A percentile compares a stretch with the other conserved stretches of the same genome.
These are phyloP conservation scores for Fremontodendron californicum DNA, from an alignment of 345 rosid species.

Conservation along the genomic window DNA sequence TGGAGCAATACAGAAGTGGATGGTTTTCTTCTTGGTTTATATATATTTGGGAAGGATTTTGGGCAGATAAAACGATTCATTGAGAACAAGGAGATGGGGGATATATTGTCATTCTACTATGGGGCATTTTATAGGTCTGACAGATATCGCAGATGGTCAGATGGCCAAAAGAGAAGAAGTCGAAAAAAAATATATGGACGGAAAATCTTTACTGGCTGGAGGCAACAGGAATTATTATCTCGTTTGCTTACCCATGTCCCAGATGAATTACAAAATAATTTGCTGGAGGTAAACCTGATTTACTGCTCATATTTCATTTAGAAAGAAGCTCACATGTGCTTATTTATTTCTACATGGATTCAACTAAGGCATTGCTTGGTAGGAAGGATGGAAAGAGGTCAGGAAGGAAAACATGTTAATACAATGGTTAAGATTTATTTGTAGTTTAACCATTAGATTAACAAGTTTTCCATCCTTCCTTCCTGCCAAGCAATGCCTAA, in stretches of 20 bases:
- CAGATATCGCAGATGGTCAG: conserved; percentile 50
- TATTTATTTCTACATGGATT: neutral
- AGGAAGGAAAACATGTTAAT: too few species aligned
- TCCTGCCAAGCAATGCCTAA: too few species aligned
- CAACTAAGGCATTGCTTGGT: too few species aligned
- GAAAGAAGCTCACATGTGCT: neutral
- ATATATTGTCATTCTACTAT: conserved; percentile 61
- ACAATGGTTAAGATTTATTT: too few species aligned
- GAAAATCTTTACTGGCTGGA: conserved; percentile 67
- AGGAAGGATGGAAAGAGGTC: too few species aligned
- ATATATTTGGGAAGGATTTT: conserved; percentile 66
- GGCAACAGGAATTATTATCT: conserved; percentile 59
- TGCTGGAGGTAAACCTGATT: conserved; percentile 36
- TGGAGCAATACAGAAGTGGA: conserved; percentile 47
- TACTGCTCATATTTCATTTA: conserved; percentile 1
- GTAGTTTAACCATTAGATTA: too few species aligned
- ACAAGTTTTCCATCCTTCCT: too few species aligned
- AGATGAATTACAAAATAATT: conserved; percentile 31
- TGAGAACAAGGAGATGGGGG: conserved; percentile 53
- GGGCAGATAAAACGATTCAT: conserved; percentile 48
- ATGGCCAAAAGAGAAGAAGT: conserved; percentile 42
- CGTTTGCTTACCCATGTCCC: conserved; percentile 50
- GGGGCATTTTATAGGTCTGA: conserved; percentile 56
- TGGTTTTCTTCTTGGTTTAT: conserved; percentile 65
- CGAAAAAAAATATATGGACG: conserved; percentile 47